A percentile compares a stretch with the other conserved stretches of the same genome.
These are phyloP conservation scores for Hortiboletus flavorubellus DNA, from an alignment of 768 basidiomycete species.

Conservation along the genomic window DNA sequence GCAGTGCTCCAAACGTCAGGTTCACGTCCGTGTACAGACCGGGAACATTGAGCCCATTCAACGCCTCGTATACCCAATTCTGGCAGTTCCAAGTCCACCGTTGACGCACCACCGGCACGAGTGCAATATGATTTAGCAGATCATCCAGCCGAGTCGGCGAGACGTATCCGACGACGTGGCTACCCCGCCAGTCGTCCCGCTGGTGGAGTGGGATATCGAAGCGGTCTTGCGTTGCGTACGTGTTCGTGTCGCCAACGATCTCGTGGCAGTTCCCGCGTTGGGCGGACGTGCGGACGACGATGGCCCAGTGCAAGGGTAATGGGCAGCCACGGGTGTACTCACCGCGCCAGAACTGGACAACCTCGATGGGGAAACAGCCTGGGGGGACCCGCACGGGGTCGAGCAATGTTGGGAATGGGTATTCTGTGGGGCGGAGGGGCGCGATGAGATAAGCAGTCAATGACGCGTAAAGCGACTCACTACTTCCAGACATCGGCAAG, in stretches of 20 bases:
- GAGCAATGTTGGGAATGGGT: conserved; percentile 11
- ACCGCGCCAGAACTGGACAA: conserved; percentile 30
- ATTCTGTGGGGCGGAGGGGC: neutral
- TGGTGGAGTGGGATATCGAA: conserved; percentile 9
- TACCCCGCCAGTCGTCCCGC: conserved; percentile 22
- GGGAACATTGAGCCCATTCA: conserved; percentile 10
- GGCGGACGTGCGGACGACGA: conserved; percentile 22
- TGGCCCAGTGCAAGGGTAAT: conserved; percentile 25
- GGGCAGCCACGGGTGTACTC: conserved; percentile 7
- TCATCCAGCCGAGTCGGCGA: conserved; percentile 6
- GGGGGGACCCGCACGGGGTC: conserved; percentile 17
- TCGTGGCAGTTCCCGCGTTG: conserved; percentile 23
- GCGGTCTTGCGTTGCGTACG: conserved; percentile 12
- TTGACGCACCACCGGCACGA: conserved; percentile 13
- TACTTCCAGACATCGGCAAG: neutral
- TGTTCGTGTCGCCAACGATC: conserved; percentile 19
- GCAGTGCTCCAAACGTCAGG: conserved; percentile 14
- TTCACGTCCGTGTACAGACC: conserved; percentile 17
- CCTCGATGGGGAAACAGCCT: conserved; percentile 21
- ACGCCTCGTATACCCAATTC: conserved; percentile 26
- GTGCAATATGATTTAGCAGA: conserved; percentile 14
- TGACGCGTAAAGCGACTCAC: neutral
- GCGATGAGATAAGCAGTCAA: neutral
- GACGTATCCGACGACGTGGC: conserved; percentile 19
- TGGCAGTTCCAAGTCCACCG: conserved; percentile 27